Base-by-base conservation (phyloP, 306 rosid species). In the Quercus berberidifolia region DNA sequence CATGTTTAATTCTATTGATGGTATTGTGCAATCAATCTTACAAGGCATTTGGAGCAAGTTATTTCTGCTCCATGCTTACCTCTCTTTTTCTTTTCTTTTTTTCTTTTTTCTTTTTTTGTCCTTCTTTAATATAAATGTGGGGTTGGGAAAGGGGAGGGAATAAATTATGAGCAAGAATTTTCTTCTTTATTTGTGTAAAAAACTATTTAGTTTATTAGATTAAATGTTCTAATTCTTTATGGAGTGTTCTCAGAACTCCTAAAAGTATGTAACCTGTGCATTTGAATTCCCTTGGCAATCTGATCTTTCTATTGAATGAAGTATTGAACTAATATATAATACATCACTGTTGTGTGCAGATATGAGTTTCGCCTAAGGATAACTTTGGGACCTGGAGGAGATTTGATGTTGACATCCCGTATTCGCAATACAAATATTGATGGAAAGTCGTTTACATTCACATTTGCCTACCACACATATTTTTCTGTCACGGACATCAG, bases 311-410 rank as follows among this genome's bases (percentile, higher is more conserved):
- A 41, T 20, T 6, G 23, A 38, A 62, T 21, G 17, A 41, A 62
- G 30, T 8, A 7, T 38, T n/a, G 31, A 75, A 23, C 46, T 58
- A 62, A 12, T 62, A 38, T 65, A 31, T 19, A 56, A 71, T 68
- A 71, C 75, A 33, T 49, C 46, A 14, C 59, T 25, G 65, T 77
- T 56, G 15, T 49, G 55, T 77, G 78, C 77, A 93, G 94, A 81
- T 93, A 82, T 55, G 98, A 93, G 78, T 93, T 86, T 85, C 94
- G 98, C 30, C 84, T 85, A 10, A 87, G 97, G 75, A 71, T 93
- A 75, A 81, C 87, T 73, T 75, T 93, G 83, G 96, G 90, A 55
- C 89, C 96, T 56, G 83, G 79, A 17, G 94, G 98, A 78, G 93
- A 87, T 62, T 78, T 93, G 76, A 80, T 84, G 91, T 33, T 91